Percentiles rank a stretch among this genome's conserved stretches.
Evolutionary conservation across 176 grass and related monocot species (phyloP).

Genomic region (Echinochloa phyllopogon): DNA sequence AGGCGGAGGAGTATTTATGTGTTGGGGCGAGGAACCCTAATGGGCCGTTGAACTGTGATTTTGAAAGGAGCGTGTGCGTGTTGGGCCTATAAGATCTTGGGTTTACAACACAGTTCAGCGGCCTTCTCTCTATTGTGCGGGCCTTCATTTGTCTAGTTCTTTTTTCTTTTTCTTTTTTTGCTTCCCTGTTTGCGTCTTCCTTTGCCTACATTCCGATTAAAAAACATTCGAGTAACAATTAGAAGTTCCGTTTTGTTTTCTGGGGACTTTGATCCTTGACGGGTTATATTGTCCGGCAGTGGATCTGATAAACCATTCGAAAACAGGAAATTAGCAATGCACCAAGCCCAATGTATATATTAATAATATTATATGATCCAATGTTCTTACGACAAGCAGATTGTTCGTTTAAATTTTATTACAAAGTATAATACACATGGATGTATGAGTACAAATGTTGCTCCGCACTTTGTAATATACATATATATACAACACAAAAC

Average conservation of each 20-base stretch:
- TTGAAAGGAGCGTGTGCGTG: rapidly evolving
- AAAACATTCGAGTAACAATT: too few relatives aligned
- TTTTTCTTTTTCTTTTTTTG: not conserved
- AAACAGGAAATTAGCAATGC: not conserved
- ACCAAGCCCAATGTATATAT: not conserved
- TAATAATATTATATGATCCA: not conserved
- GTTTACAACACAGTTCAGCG: not conserved
- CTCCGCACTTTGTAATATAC: conserved; percentile 17
- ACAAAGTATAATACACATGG: not conserved
- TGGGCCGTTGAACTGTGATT: not conserved
- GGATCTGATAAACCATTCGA: not conserved
- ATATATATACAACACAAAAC: conserved; percentile 28
- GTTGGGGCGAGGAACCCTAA: conserved; percentile 45
- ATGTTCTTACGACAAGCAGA: not conserved
- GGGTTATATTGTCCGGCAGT: not conserved
- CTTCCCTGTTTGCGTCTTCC: not conserved
- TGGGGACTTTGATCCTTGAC: not conserved
- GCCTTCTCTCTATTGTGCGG: not conserved
- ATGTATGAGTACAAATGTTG: conserved; percentile 10
- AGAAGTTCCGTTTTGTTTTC: too few relatives aligned
- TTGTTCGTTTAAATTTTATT: not conserved
- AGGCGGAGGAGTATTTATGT: conserved; percentile 21
- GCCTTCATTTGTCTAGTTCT: not conserved
- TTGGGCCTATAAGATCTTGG: not conserved
- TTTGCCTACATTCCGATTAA: not conserved